Evolutionary conservation across 768 basidiomycete genomes (phyloP).

Genomic region (Rhizopogon vinicolor): DNA sequence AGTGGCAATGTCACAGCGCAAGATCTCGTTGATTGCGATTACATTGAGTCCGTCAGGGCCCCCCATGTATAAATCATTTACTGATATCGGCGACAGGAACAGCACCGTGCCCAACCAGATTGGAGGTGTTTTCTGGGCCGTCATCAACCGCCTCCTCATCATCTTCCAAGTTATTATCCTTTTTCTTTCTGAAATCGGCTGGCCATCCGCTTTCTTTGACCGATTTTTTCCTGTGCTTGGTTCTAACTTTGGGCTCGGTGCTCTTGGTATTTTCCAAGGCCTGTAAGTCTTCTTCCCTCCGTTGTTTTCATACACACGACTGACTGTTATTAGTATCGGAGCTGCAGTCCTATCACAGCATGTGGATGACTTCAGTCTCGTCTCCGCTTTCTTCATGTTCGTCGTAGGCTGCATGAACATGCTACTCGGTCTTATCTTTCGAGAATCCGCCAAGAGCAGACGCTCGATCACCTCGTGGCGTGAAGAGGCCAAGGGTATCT

Average conservation of each 20-base stretch:
- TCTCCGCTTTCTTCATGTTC: slow-evolving; percentile 90
- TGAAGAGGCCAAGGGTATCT: slow-evolving; percentile 42
- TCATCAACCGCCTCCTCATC: slow-evolving; percentile 83
- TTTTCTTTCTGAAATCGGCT: slow-evolving; percentile 77
- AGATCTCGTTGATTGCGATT: slow-evolving; percentile 57
- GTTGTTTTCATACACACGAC: background rate
- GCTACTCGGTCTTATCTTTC: slow-evolving; percentile 70
- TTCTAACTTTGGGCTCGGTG: slow-evolving; percentile 76
- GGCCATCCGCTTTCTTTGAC: slow-evolving; percentile 76
- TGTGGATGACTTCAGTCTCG: slow-evolving; percentile 86
- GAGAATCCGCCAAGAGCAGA: slow-evolving; percentile 53
- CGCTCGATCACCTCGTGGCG: slow-evolving; percentile 66
- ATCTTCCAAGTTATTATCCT: slow-evolving; percentile 80
- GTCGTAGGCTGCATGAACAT: slow-evolving; percentile 88
- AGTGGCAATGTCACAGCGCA: slow-evolving; percentile 25
- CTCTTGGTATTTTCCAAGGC: slow-evolving; percentile 84
- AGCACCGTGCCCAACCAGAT: slow-evolving; percentile 90
- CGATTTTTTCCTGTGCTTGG: slow-evolving; percentile 87
- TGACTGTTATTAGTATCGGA: slow-evolving; percentile 44
- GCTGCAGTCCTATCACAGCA: slow-evolving; percentile 72
- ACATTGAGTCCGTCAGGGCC: slow-evolving; percentile 56
- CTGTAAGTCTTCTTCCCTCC: slow-evolving; percentile 44
- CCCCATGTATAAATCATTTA: background rate
- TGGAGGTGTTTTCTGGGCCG: slow-evolving; percentile 89
- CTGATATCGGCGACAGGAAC: slow-evolving; percentile 33